These are phyloP conservation scores for Pleurostoma richardsiae DNA, from an alignment of 2,329 filamentous ascomycete species.

Conservation along the genomic window DNA sequence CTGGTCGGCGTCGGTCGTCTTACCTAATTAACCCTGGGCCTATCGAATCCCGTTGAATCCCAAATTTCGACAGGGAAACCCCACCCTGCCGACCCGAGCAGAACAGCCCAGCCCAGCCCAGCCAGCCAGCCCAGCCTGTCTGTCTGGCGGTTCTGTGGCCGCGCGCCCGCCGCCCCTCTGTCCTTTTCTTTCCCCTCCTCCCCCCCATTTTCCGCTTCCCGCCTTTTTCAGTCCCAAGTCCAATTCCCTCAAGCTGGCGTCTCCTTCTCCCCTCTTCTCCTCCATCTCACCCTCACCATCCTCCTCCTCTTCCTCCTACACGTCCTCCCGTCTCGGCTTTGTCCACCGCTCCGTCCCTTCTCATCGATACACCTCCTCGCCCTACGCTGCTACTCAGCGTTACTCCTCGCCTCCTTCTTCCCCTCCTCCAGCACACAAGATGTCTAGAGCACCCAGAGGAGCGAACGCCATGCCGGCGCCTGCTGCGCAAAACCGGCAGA, in stretches of 20 bases:
- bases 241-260: background rate
- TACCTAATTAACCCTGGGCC: background rate
- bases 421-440: constrained; percentile 22
- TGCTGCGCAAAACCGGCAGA: constrained; percentile 48
- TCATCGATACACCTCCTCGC: background rate
- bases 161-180: constrained; percentile 8
- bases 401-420: constrained; percentile 2
- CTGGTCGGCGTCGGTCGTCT: no score
- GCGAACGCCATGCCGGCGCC: constrained; percentile 28
- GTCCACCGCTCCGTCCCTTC: constrained; percentile 4
- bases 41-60: background rate
- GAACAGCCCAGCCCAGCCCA: background rate
- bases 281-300: background rate
- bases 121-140: background rate
- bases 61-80: background rate
- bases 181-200: constrained; percentile 5
- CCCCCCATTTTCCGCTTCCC: constrained; percentile 7
- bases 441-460: constrained; percentile 31
- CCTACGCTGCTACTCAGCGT: no score
- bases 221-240: background rate
- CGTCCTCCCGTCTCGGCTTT: constrained; percentile 8
- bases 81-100: background rate
- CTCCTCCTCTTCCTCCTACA: background rate
- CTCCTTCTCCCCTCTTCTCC: background rate
- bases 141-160: background rate